Base-by-base conservation (phyloP, 176 grass and related monocot species). In the Oryza brachyantha region DNA sequence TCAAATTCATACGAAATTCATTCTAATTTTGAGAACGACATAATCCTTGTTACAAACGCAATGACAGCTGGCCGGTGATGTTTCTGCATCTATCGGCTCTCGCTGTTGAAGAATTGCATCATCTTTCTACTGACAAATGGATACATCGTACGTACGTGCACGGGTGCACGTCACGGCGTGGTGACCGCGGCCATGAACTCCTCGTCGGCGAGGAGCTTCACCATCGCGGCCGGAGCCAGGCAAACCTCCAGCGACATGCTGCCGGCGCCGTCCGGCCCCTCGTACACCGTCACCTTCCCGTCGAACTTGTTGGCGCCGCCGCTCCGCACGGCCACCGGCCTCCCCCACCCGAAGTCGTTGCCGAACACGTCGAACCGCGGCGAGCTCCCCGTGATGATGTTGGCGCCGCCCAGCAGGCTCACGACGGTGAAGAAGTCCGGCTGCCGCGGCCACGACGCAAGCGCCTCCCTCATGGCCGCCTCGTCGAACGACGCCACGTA, bases 271-370 rank as follows among this genome's bases (percentile, higher is more conserved):
- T 37, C 79, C 12, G 39, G 37, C 22, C 59, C 80, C 40, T 82
- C 80, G 59, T 13, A 82, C 59, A 82, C 80, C 31, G 80, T 82
- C 13, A 60, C 73, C 68, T 75, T 90, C 1, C 88, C 88, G 37
- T 90, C 79, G 0, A 24, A 31, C 52, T 90, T 90, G 76, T 78
- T 85, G 16, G 46, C 84, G 13, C 24, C 3, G 6, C 89, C 89
- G 9, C 89, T 91, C 5, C 89, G 74, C 0, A 80, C 59, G 0
- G 76, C 76, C 17, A 87, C 21, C 73, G 88, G 80, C 63, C 9
- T 76, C 28, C 88, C 88, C 88, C 85, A 84, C 3, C 81, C 85
- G 54, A 87, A 91, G 35, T 91, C 85, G 42, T 87, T 87, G 0
- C 77, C 85, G 58, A 54, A 82, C 31, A 65, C 80, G 60, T 82